Evolutionary conservation across 2,329 filamentous ascomycete genomes (phyloP).

Genomic region (Xylariomycetidae sp.): DNA sequence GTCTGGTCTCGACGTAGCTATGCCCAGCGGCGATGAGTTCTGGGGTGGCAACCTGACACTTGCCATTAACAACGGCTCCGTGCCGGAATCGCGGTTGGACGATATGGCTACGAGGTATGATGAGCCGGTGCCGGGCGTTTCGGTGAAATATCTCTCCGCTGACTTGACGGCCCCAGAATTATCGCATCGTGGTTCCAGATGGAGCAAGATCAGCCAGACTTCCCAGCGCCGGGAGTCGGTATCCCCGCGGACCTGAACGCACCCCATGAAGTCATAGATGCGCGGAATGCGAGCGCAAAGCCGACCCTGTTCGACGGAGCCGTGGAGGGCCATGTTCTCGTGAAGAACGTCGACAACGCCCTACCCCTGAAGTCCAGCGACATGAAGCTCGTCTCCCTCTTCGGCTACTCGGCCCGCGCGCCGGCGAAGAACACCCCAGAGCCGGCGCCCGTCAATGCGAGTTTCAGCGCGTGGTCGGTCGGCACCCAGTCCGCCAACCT

Average conservation of each 20-base stretch:
- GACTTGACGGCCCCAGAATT: constrained; percentile 3
- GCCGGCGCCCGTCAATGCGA: constrained; percentile 38
- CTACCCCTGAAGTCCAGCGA: constrained; percentile 37
- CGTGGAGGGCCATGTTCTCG: constrained; percentile 29
- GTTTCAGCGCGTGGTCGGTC: constrained; percentile 10
- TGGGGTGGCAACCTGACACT: constrained; percentile 42
- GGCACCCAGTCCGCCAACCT: constrained; percentile 10
- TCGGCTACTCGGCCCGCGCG: constrained; percentile 36
- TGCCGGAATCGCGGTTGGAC: constrained; percentile 37
- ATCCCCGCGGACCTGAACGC: constrained; percentile 29
- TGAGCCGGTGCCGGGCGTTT: too few species aligned
- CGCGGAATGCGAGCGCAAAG: constrained; percentile 27
- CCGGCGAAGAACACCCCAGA: constrained; percentile 30
- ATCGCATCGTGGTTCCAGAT: constrained; percentile 38
- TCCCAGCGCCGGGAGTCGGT: constrained; percentile 25
- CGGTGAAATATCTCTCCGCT: too few species aligned
- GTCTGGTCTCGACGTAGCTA: constrained; percentile 46
- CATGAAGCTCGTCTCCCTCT: constrained; percentile 43
- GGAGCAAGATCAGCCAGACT: constrained; percentile 26
- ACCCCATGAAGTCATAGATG: constrained; percentile 36
- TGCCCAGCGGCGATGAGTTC: constrained; percentile 34
- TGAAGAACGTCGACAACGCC: constrained; percentile 42
- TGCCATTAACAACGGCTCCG: constrained; percentile 43
- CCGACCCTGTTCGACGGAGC: constrained; percentile 30
- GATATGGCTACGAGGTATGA: constrained; percentile 48